Evolutionary conservation across 495 filamentous ascomycete genomes (phyloP).

Genomic region (Clohesyomyces aquaticus): DNA sequence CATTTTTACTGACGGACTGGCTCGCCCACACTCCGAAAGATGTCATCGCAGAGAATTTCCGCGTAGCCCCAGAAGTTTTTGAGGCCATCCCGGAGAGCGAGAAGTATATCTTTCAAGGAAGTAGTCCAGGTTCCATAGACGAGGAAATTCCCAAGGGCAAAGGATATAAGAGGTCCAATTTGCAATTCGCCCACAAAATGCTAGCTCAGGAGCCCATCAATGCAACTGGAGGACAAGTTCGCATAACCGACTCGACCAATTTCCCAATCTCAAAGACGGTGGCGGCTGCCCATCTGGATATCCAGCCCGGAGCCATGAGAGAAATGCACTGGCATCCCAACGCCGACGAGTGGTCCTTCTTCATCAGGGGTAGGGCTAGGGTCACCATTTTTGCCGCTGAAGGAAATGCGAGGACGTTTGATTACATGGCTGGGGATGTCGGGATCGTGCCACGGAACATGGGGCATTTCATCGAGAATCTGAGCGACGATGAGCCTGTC

Average conservation of each 20-base stretch:
- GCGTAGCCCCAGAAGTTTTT: constrained; percentile 62
- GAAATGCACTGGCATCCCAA: constrained; percentile 82
- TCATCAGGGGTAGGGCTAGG: constrained; percentile 67
- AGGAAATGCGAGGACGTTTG: constrained; percentile 66
- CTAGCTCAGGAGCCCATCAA: constrained; percentile 58
- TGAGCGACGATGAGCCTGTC: constrained; percentile 66
- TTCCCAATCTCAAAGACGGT: constrained; percentile 68
- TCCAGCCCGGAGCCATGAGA: constrained; percentile 72
- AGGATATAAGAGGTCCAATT: constrained; percentile 60
- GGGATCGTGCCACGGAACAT: constrained; percentile 67
- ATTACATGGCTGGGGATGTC: constrained; percentile 74
- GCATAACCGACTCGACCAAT: constrained; percentile 67
- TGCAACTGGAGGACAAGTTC: constrained; percentile 61
- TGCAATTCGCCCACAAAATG: constrained; percentile 66
- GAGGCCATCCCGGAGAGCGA: constrained; percentile 59
- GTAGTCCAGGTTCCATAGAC: constrained; percentile 60
- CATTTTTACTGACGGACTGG: constrained; percentile 71
- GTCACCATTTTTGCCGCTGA: constrained; percentile 69
- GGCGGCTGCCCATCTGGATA: constrained; percentile 62
- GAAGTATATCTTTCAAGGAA: constrained; percentile 73
- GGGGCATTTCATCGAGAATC: constrained; percentile 77
- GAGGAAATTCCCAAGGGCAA: constrained; percentile 49
- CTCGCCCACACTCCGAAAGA: constrained; percentile 66
- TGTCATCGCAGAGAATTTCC: constrained; percentile 68
- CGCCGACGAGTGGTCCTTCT: constrained; percentile 78